Evolutionary conservation across 768 basidiomycete genomes (phyloP), one percentile per base, ranked within the genome.

Genomic region (Sarcomyxa edulis): DNA sequence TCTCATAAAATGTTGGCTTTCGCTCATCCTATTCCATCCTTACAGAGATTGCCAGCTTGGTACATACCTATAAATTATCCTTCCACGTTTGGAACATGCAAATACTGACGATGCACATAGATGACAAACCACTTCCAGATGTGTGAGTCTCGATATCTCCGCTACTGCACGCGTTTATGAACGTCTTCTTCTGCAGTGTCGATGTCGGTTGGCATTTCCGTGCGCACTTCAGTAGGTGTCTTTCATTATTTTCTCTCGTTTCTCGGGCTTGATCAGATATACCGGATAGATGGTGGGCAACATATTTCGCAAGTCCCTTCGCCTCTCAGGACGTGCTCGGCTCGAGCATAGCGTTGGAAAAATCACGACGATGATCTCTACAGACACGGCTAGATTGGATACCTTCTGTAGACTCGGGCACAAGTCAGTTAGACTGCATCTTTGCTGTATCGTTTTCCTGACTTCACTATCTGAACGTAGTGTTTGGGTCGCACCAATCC

Each of bases 351-450:
- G 68, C 14, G 74, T 76, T 28, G 84, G 84, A 0, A 66, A 81
- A 50, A 76, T 84, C 34, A 82, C 76, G 7, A 86, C 81, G 0
- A 73, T 85, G 65, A 79, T 85, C 6, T 77, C 78, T 1, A 69
- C 76, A 9, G 84, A 87, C 49, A 59, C 78, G 0, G 68, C 70
- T 5, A 69, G 75, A 32, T 52, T 83, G 16, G 81, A 81, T 43
- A 46, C 59, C 11, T 66, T 74, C 48, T 55, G 61, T n/a, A 63
- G 52, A 6, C 69, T 61, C 34, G 65, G 49, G 9, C 69, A 69
- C 49, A 61, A n/a, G n/a, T n/a, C n/a, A n/a, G n/a, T 63, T 67
- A 70, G 31, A 42, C 66, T 53, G 4, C 12, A 26, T 20, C 38
- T 32, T 15, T 5, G 37, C 22, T 19, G 19, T 20, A 18, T 22